phyloP scores from a whole-genome alignment of 805 yeast species.

The Lipomyces mesembrius region DNA sequence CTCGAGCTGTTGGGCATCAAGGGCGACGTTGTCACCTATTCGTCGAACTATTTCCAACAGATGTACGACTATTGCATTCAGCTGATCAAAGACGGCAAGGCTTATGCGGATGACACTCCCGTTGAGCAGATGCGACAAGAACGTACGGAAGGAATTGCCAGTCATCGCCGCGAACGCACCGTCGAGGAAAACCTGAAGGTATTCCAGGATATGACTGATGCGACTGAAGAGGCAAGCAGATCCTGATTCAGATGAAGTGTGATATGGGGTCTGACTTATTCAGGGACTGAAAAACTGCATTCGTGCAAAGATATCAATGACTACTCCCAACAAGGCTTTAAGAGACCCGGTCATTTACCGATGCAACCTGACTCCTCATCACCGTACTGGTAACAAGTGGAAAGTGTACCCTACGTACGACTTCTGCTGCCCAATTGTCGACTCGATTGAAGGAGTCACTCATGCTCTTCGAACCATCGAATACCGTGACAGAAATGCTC shows the following conservation, averaged over 20 bases:
- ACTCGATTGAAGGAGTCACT: conserved; percentile 94
- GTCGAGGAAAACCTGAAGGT: conserved; percentile 89
- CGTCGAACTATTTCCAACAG: conserved; percentile 89
- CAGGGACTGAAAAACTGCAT: conserved; percentile 85
- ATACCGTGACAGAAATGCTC: conserved; percentile 98
- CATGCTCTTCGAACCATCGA: conserved; percentile 98
- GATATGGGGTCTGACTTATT: background rate
- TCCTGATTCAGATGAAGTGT: background rate
- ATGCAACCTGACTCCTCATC: conserved; percentile 96
- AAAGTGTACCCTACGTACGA: conserved; percentile 98
- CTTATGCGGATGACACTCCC: conserved; percentile 97
- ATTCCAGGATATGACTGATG: conserved; percentile 92
- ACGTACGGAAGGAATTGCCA: conserved; percentile 96
- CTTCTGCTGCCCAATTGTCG: conserved; percentile 97
- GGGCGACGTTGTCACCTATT: conserved; percentile 85
- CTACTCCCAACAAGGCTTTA: conserved; percentile 88
- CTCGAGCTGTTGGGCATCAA: conserved; percentile 86
- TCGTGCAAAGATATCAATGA: conserved; percentile 94
- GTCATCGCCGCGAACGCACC: conserved; percentile 87
- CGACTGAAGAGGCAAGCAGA: conserved; percentile 66
- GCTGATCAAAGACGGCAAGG: conserved; percentile 92
- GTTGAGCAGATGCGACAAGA: conserved; percentile 96
- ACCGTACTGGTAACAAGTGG: conserved; percentile 92
- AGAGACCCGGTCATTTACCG: conserved; percentile 99
- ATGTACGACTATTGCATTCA: conserved; percentile 87